Evolutionary conservation across 1,284 basidiomycete species (phyloP), one percentile per base, ranked within the genome.

Genomic region (Ustilago crameri): DNA sequence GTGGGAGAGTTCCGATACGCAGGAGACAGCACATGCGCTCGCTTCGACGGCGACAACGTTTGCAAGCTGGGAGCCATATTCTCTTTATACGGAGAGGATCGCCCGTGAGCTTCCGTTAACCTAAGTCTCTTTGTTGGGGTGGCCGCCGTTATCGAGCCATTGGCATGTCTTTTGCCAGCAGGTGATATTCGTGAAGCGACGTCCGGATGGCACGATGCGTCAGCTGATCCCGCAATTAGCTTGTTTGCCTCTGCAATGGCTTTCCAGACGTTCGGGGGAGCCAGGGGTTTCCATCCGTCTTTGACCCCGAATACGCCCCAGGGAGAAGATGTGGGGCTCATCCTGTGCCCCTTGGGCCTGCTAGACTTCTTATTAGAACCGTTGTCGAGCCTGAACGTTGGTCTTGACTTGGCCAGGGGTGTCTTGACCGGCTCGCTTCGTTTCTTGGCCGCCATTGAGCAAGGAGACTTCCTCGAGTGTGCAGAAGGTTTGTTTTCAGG

Each of bases 281-380:
- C 67, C 8, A 72, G 56, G 4, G 69, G 69, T 42, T 66, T 67
- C 64, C 69, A 72, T 2, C 60, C 69, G 14, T 67, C 69, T 44
- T 63, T 67, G 38, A 5, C 56, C 2, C 69, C 64, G 38, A 72
- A 67, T 9, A 72, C 64, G 12, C 69, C 69, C 69, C 69, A 72
- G 0, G 60, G 64, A 27, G 69, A 63, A 20, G 64, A 37, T 34
- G 57, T 30, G 5, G 59, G 56, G 18, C 50, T 63, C 64, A 67
- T 67, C 52, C 64, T 67, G 47, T 72, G 63, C 12, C 69, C 69
- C 37, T 63, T 59, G 7, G 63, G 64, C 42, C 58, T 60, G 35
- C 43, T 58, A 7, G 66, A 49, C 35, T 66, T 72, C 40, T 60
- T 63, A 3, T 53, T 45, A 15, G 69, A 64, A n/a, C 69, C 64